Base-by-base conservation (phyloP, 164 flowering plant genomes). In the Kingdonia uniflora region DNA sequence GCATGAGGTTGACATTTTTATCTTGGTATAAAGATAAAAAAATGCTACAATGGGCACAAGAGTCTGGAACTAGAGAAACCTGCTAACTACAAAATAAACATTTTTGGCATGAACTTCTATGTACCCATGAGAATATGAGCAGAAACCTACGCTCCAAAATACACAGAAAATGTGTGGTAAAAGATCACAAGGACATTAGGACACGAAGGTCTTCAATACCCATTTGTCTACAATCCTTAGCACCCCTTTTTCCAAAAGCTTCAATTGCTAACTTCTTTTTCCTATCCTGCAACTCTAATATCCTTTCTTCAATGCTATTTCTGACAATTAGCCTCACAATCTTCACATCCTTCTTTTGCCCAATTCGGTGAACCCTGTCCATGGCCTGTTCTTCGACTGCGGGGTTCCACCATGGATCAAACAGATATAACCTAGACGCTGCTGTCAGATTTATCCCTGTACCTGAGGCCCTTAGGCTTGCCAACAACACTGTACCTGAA, bases 391-490 rank as follows among this genome's bases (percentile, higher is more conserved):
- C 94, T 66, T 92, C 97, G n/a, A 82, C 80, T 5, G 85, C 95
- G 5, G 95, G 95, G 60, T 92, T 88, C 96, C 94, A 85, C 95
- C 96, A 88, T 24, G 97, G 95, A 68, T 88, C 99, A 58, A 92
- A 35, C 68, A 92, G 42, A 63, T 82, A 92, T 6, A 86, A 95
- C 65, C 71, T 79, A 0, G 95, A 81, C 4, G 97, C 97, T 42
- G 78, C 81, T 0, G 91, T 80, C 23, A 92, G 80, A 55, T 86
- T 88, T 62, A 92, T 78, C 13, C 99, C 99, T 17, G 83, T 70
- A 25, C 87, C 81, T 6, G 85, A 79, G 40, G 86, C 85, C 61
- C 74, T 87, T 2, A 91, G 84, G 61, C 88, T 85, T 14, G 96
- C 96, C 22, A 91, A 76, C 57, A 91, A 53, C 47, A 91, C 66